Base-by-base conservation (phyloP, 1,284 basidiomycete genomes). In the Austroboletus rostrupii region DNA sequence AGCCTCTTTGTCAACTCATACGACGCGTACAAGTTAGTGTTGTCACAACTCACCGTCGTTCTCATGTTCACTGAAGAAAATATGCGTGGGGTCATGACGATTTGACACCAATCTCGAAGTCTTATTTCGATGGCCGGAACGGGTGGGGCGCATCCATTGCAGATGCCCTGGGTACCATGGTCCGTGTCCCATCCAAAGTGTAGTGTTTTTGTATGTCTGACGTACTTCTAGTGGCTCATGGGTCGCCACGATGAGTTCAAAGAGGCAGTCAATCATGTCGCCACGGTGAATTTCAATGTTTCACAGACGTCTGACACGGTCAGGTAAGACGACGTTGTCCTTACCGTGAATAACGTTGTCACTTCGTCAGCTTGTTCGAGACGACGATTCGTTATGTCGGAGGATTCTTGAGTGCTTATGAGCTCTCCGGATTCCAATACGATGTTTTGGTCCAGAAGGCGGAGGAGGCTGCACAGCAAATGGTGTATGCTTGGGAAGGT, bases 321-420 rank as follows among this genome's bases (percentile, higher is more conserved):
- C 60, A 85, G 75, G 83, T 83, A 57, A 50, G 11, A n/a, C 2
- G 9, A 6, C 43, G 14, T 8, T 28, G n/a, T 50, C 26, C 7
- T 6, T 33, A 8, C 10, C 13, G 21, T 14, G 19, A 39, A 20
- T 3, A 6, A 5, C 0, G 8, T 20, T 16, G 23, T 50, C 23
- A 53, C 19, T 13, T 12, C 1, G 14, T 0, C 29, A 87, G 87
- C 47, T 74, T 92, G 3, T 96, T 96, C 62, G 93, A 96, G 71
- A 92, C 89, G 0, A 90, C 85, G 0, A 97, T 97, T 55, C 87
- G 93, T 16, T 93, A 79, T 75, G 64, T 87, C 3, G 85, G 75
- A 11, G 81, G 82, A 5, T 68, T 85, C 32, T 66, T 97, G 26
- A 87, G 87, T 43, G 85, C 92, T 1, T 94, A 90, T 65, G 92